Evolutionary conservation across 331 rosid genomes (phyloP).

Genomic region (Rhamnella rubrinervis): DNA sequence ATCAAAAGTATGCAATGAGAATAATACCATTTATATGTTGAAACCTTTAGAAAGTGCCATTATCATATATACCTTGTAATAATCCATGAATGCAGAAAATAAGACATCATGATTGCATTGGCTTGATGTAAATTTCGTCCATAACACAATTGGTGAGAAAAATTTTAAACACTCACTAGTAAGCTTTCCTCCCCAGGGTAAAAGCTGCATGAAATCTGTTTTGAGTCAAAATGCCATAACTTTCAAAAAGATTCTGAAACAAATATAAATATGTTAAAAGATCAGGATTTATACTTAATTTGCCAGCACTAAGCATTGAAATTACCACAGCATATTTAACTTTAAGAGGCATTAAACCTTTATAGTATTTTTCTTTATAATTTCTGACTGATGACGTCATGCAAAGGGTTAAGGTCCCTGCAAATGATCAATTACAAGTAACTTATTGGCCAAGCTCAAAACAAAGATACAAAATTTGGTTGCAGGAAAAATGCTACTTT

Average conservation of each 20-base stretch:
- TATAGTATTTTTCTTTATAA: conserved; percentile 80
- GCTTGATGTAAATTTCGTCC: conserved; percentile 56
- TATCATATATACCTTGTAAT: too few species aligned
- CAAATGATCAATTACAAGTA: neutral
- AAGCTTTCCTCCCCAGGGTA: conserved; percentile 99
- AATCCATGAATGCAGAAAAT: too few species aligned
- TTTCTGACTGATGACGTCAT: conserved; percentile 47
- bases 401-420: conserved; percentile 93
- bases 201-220: conserved; percentile 81
- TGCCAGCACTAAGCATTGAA: conserved; percentile 7
- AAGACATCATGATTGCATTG: too few species aligned
- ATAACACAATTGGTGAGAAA: conserved; percentile 92
- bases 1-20: neutral
- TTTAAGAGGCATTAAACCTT: conserved; percentile 68
- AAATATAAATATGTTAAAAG: neutral
- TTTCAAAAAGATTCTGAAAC: conserved; percentile 27
- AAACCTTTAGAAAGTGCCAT: too few species aligned
- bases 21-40: too few species aligned
- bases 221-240: conserved; percentile 44
- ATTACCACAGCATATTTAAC: conserved; percentile 70
- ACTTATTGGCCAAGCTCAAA: too few species aligned
- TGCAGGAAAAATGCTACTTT: too few species aligned
- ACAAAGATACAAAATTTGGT: too few species aligned
- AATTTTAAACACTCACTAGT: conserved; percentile 76
- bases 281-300: neutral